Evolutionary conservation across 352 stramenopile species (phyloP), one percentile per base, ranked within the genome.

Genomic region (Globisporangium yorkense): DNA sequence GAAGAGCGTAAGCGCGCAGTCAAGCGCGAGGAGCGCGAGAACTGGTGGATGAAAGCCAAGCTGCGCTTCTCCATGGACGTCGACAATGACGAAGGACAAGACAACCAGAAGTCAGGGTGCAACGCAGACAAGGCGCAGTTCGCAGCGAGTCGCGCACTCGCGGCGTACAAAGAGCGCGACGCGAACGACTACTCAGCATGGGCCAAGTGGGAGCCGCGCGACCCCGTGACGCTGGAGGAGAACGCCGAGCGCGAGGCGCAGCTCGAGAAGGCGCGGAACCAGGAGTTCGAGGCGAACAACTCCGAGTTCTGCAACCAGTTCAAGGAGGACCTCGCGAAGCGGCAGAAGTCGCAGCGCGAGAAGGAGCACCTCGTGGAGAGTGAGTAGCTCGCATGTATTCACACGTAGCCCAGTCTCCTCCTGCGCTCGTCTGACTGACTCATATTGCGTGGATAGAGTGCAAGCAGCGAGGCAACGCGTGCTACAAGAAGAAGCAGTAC

Each of bases 141-240:
- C 66, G 51, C 58, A 65, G 75, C 71, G 3, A 91, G 84, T 49
- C 84, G 81, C 37, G 64, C 88, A 8, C 61, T 92, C 2, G 67
- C 69, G 5, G 78, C 81, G 27, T 91, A 89, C 62, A 91, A 90
- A 55, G 56, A 76, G 3, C 76, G 79, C 3, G 84, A 94, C 49
- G 80, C 77, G 27, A 93, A 91, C 60, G 80, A 91, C 68, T 94
- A 92, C 65, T 94, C 84, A 7, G 20, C 79, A n/a, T 94, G 84
- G 84, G 33, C 71, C 24, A 68, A 69, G n/a, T 94, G 84, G 81
- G 74, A 79, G 33, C 81, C 84, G 0, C 67, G 90, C 61, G 84
- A 94, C 39, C 81, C 84, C 0, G 81, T 77, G 13, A 84, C 79
- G 12, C 33, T 80, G 5, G 74, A 88, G 35, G 84, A 92, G 54